Evolutionary conservation across 495 filamentous ascomycete species (phyloP), one percentile per base, ranked within the genome.

Genomic region (Aspergillus affinis): DNA sequence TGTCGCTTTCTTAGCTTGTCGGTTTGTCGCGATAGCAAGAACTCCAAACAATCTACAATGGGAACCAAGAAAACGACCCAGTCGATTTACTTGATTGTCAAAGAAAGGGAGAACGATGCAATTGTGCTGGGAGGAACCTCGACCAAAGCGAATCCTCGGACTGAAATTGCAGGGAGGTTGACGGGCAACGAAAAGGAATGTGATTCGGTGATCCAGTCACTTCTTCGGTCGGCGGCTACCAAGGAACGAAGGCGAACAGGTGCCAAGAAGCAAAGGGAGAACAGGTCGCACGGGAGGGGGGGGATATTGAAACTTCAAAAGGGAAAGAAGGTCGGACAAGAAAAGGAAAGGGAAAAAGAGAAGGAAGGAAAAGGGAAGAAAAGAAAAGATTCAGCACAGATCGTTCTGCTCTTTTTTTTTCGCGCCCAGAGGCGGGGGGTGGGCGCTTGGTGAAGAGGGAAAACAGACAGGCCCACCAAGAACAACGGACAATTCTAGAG

Each of bases 151-250:
- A 41, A 41, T 41, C 36, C 36, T 41, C 36, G 36, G 36, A 41
- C 10, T 10, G 36, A 60, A 60, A 69, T 66, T 64, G 58, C 48
- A 61, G 53, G n/a, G n/a, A 55, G 59, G 69, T 72, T 54, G 65
- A 53, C 21, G 57, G 71, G 71, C 71, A 76, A 78, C 75, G 66
- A 73, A 71, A 41, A 67, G 69, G 75, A 78, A 78, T 76, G 75
- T 69, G 60, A 56, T 15, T 46, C 65, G 56, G 67, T 72, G 69
- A 71, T 20, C 63, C 70, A 61, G 70, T 72, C 75, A 70, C 68
- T 65, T 46, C n/a, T 52, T 27, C 21, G 54, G 44, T 62, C 63
- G 54, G 50, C 54, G 53, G 57, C 56, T 52, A 18, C 41, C 29
- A 59, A 67, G 62, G 65, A 69, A 62, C 54, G 55, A 50, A 51